Evolutionary conservation across 805 yeast species (phyloP), one percentile per base, ranked within the genome.

Genomic region (Nakazawaea holstii): DNA sequence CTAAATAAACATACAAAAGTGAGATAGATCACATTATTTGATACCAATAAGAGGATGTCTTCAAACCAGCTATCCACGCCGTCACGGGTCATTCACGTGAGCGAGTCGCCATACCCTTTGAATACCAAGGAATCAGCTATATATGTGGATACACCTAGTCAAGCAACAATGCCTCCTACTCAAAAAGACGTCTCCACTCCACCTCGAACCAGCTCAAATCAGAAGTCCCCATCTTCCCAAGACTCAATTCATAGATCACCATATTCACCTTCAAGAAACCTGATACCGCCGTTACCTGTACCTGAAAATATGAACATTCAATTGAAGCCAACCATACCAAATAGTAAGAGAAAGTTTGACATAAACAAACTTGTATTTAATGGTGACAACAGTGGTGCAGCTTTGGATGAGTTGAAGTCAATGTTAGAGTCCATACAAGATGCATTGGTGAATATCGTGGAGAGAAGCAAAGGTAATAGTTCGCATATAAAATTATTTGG

Each of bases 271-370:
- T 40, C 50, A 10, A 35, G 42, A 10, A 40, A 33, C 8, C 41
- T n/a, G 36, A 48, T 43, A 13, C 50, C 50, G 4, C 50, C 50
- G 4, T 41, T 48, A 28, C 50, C 50, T 8, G 47, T 48, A 4
- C 50, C 50, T 13, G 47, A 43, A 2, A 42, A 43, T 29, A 48
- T 48, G 50, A 44, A 43, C n/a, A 29, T 43, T 2, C 46, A 48
- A 27, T 39, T 48, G 39, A 48, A 43, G 33, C 33, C 43, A 13
- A 48, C 50, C 8, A 39, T 48, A 11, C 50, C 46, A 10, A 48
- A 48, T 26, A 43, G 44, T 33, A 48, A 39, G 26, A 38, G 46
- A 17, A 48, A 43, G 30, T 48, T 48, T 14, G 50, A 48, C 31
- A 43, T 48, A n/a, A 48, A 48, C 29, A 38, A 43, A 37, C 32